These are phyloP conservation scores for Venturia nashicola DNA, from an alignment of 2,329 filamentous ascomycete genomes.

Conservation along the genomic window DNA sequence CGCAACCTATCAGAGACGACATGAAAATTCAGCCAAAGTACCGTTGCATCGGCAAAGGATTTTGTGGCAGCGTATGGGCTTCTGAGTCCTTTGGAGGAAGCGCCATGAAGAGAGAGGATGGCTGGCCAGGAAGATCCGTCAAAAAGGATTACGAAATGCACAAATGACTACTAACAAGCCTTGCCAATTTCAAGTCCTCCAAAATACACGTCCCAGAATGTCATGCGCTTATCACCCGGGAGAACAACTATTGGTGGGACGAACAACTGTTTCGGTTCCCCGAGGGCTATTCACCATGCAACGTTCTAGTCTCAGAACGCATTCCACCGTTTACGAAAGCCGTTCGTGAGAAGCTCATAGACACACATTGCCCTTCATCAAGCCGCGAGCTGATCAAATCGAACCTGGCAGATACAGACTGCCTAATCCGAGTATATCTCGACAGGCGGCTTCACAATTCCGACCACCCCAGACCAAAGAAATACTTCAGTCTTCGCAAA, in stretches of 20 bases:
- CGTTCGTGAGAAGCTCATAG: conserved; percentile 20
- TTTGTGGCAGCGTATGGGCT: conserved; percentile 13
- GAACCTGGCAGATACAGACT: conserved; percentile 24
- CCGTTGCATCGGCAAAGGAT: conserved; percentile 16
- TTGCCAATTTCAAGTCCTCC: conserved; percentile 10
- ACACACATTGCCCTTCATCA: conserved; percentile 20
- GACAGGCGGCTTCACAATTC: conserved; percentile 21
- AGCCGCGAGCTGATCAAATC: not conserved
- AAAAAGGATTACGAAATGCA: conserved; percentile 12
- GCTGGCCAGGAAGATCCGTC: conserved; percentile 11
- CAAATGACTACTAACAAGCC: not conserved
- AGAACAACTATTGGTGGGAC: conserved; percentile 11
- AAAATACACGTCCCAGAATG: not conserved
- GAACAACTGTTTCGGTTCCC: conserved; percentile 16
- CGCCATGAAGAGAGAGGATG: conserved; percentile 13
- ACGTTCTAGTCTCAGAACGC: conserved; percentile 22
- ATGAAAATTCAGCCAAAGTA: too few species aligned
- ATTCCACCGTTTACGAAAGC: conserved; percentile 21
- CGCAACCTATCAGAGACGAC: too few species aligned
- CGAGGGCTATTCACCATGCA: conserved; percentile 18
- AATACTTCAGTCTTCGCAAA: conserved; percentile 34
- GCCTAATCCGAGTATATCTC: conserved; percentile 38
- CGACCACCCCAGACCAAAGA: conserved; percentile 11
- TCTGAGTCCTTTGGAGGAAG: not conserved
- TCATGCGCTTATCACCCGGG: not conserved